Conservation (phyloP, 1,284 basidiomycete species). For the Caloboletus firmus region DNA sequence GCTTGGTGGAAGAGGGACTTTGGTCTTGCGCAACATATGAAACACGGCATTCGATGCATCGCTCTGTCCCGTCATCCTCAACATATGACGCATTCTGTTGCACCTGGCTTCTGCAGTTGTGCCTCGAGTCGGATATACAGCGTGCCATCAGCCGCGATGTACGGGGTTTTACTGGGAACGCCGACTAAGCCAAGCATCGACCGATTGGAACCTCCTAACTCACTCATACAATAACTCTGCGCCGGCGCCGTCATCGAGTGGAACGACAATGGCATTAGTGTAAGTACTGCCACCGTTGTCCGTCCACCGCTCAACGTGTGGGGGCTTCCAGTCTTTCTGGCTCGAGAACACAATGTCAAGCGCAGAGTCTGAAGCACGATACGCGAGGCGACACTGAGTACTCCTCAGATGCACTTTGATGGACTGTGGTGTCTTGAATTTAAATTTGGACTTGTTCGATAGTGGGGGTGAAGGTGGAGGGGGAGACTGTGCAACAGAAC, state of each 20-base stretch:
- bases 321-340: constrained; percentile 9
- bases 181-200: not conserved
- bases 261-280: constrained; percentile 36
- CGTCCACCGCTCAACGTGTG: constrained; percentile 15
- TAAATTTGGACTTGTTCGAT: constrained; percentile 1
- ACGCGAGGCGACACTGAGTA: constrained; percentile 19
- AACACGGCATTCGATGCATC: too few relatives aligned
- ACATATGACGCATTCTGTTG: constrained; percentile 56
- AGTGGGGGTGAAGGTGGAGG: not conserved
- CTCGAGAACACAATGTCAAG: constrained; percentile 3
- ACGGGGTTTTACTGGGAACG: constrained; percentile 50
- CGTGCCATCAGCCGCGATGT: constrained; percentile 53
- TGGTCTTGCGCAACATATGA: not conserved
- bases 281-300: constrained; percentile 14
- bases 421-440: constrained; percentile 9
- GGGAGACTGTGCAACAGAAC: not conserved
- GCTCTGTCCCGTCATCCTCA: constrained; percentile 25
- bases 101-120: constrained; percentile 45
- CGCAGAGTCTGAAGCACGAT: constrained; percentile 8
- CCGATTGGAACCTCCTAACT: constrained; percentile 27
- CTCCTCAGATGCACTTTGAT: constrained; percentile 23
- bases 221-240: constrained; percentile 58
- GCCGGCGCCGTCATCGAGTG: constrained; percentile 39
- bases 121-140: constrained; percentile 56
- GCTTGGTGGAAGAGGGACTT: not conserved